Evolutionary conservation across 2,329 filamentous ascomycete species (phyloP).

Genomic region (Tricladium varicosporioides): DNA sequence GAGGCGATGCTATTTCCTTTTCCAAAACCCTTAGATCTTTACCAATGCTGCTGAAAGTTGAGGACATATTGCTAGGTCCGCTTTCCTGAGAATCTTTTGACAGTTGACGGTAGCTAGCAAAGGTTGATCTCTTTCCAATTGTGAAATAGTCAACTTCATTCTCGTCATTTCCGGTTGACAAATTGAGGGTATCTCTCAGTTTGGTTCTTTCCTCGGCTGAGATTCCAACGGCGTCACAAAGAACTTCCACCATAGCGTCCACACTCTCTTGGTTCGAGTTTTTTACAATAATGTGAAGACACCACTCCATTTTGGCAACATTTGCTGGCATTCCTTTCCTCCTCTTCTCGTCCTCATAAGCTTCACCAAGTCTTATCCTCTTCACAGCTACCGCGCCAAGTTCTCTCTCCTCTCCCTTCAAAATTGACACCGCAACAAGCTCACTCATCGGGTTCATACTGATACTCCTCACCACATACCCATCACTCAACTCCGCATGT

Average conservation of each 20-base stretch:
- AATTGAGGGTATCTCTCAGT: too few relatives aligned
- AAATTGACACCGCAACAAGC: slow-evolving; percentile 4
- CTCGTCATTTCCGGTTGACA: too few relatives aligned
- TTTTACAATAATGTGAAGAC: slow-evolving; percentile 5
- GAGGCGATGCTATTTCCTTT: neutral
- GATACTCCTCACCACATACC: slow-evolving; percentile 12
- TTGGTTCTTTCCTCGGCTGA: neutral
- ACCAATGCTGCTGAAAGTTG: neutral
- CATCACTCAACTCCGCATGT: slow-evolving; percentile 8
- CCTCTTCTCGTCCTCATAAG: slow-evolving; percentile 7
- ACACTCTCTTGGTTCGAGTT: neutral
- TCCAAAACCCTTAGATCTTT: neutral
- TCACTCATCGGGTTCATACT: slow-evolving; percentile 5
- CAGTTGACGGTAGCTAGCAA: too few relatives aligned
- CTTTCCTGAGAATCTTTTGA: too few relatives aligned
- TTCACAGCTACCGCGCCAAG: neutral
- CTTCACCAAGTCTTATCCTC: slow-evolving; percentile 6
- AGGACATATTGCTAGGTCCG: too few relatives aligned
- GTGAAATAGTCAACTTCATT: too few relatives aligned
- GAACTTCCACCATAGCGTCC: neutral
- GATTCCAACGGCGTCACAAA: slow-evolving; percentile 3
- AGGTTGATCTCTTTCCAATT: too few relatives aligned
- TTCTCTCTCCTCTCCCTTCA: slow-evolving; percentile 1
- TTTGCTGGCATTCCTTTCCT: slow-evolving; percentile 2
- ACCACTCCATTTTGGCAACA: slow-evolving; percentile 7